Evolutionary conservation across 2,329 filamentous ascomycete genomes (phyloP).

Genomic region (Colletotrichum salicis): DNA sequence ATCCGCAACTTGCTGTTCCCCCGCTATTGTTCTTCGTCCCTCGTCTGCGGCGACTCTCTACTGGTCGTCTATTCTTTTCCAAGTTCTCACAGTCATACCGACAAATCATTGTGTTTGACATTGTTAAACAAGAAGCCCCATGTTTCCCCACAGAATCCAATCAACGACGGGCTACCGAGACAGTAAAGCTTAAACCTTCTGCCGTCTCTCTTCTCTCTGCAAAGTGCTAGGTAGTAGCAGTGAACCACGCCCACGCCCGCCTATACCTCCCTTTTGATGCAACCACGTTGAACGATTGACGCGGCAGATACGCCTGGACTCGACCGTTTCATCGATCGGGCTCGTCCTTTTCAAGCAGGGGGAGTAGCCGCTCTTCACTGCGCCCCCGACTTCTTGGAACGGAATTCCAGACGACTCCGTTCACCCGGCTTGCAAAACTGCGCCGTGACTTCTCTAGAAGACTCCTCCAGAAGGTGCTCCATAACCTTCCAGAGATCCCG

Average conservation of each 20-base stretch:
- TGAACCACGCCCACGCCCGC: not conserved
- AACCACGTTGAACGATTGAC: slow-evolving; percentile 26
- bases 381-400: slow-evolving; percentile 1
- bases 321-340: slow-evolving; percentile 19
- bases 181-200: slow-evolving; percentile 20
- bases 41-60: not conserved
- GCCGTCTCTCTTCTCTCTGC: slow-evolving; percentile 7
- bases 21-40: not conserved
- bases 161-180: slow-evolving; percentile 16
- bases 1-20: not conserved
- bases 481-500: slow-evolving; percentile 6
- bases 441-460: not conserved
- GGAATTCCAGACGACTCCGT: not conserved
- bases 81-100: not conserved
- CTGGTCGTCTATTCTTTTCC: not conserved
- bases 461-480: not conserved
- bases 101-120: slow-evolving; percentile 7
- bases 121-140: not conserved
- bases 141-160: slow-evolving; percentile 25
- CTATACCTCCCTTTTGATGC: slow-evolving; percentile 10
- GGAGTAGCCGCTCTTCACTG: slow-evolving; percentile 10
- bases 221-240: not conserved
- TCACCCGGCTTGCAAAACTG: slow-evolving; percentile 11
- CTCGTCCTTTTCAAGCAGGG: slow-evolving; percentile 9
- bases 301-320: slow-evolving; percentile 16